Evolutionary conservation across 495 filamentous ascomycete species (phyloP).

Genomic region (Penicillium cataractarum): DNA sequence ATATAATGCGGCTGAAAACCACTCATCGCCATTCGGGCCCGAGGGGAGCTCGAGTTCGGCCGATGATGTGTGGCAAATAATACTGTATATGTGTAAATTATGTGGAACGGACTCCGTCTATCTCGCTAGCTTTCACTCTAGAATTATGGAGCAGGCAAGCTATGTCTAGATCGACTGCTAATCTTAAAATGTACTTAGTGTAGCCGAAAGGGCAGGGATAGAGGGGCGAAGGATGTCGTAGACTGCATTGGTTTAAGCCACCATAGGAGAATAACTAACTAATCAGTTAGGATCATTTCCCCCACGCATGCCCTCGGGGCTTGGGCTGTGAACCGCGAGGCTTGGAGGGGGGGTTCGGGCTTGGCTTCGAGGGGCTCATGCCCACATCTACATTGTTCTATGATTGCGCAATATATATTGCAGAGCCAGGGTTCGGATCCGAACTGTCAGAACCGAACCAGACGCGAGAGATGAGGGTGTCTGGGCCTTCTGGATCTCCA

Average conservation of each 20-base stretch:
- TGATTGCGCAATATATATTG: slow-evolving; percentile 4
- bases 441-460: neutral
- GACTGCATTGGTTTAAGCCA: slow-evolving; percentile 4
- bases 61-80: neutral
- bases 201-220: neutral
- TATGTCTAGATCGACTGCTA: neutral
- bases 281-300: neutral
- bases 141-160: neutral
- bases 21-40: neutral
- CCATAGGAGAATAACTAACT: neutral
- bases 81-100: neutral
- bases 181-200: neutral
- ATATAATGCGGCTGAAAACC: slow-evolving; percentile 8
- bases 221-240: neutral
- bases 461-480: neutral
- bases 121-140: neutral
- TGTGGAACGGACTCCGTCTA: neutral
- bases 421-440: neutral
- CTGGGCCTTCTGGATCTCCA: neutral
- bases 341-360: neutral
- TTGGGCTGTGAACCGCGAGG: neutral
- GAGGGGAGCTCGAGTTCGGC: neutral
- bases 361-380: neutral
- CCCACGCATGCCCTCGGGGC: neutral
- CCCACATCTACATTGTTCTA: neutral